These are phyloP conservation scores for Xylaria sp. DNA, from an alignment of 2,329 filamentous ascomycete species.

Conservation along the genomic window DNA sequence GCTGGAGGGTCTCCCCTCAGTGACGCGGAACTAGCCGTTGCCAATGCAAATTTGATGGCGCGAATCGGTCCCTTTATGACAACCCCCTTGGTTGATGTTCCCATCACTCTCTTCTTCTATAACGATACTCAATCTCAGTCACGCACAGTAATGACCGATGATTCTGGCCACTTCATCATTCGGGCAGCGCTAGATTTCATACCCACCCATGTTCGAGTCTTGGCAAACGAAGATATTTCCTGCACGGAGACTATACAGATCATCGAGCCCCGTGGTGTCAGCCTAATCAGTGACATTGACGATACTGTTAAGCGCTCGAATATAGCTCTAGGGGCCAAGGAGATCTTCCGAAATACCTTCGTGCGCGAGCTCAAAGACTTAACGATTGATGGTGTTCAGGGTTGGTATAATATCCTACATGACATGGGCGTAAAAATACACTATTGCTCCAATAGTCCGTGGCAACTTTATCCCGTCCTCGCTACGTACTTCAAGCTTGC, in stretches of 20 bases:
- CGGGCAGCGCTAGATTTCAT: slow-evolving; percentile 87
- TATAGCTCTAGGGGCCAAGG: slow-evolving; percentile 84
- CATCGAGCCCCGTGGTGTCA: slow-evolving; percentile 82
- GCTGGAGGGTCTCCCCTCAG: slow-evolving; percentile 67
- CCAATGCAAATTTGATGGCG: slow-evolving; percentile 89
- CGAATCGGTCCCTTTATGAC: slow-evolving; percentile 90
- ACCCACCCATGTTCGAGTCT: slow-evolving; percentile 86
- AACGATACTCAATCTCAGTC: slow-evolving; percentile 85
- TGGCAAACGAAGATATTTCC: slow-evolving; percentile 87
- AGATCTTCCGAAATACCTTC: slow-evolving; percentile 97
- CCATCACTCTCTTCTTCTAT: slow-evolving; percentile 95
- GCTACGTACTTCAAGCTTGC: slow-evolving; percentile 84
- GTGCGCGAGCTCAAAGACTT: slow-evolving; percentile 85
- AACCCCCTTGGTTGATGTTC: slow-evolving; percentile 77
- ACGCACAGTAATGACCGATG: slow-evolving; percentile 84
- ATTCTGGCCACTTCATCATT: slow-evolving; percentile 86
- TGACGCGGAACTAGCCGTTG: slow-evolving; percentile 77
- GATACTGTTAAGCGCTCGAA: slow-evolving; percentile 97
- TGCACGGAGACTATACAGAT: slow-evolving; percentile 81
- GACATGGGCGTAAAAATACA: slow-evolving; percentile 87
- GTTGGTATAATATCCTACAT: slow-evolving; percentile 86
- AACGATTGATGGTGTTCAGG: slow-evolving; percentile 84
- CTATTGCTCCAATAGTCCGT: slow-evolving; percentile 99
- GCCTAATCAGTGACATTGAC: slow-evolving; percentile 96
- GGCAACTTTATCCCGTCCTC: slow-evolving; percentile 94